Evolutionary conservation across 306 rosid species (phyloP).

Genomic region (Betula pendula): DNA sequence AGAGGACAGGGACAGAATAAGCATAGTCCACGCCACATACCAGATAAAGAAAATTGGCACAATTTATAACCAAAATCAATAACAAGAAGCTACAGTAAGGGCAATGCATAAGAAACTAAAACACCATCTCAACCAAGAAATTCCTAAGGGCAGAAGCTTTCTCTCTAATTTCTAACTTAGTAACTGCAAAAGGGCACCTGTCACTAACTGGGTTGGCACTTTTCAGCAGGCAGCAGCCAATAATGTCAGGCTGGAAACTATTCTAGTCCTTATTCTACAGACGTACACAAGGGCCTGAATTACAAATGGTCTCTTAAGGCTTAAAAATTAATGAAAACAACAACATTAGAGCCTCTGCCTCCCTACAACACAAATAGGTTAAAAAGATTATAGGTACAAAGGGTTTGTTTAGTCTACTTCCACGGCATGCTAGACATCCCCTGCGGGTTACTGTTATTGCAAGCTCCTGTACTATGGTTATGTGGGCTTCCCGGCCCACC

Average conservation of each 20-base stretch:
- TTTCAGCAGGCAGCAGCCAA: conserved; percentile 21
- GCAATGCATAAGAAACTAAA: background rate
- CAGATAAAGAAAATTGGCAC: background rate
- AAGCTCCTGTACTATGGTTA: conserved; percentile 36
- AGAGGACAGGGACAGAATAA: background rate
- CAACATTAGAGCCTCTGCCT: conserved; percentile 14
- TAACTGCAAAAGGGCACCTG: conserved; percentile 6
- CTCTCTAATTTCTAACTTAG: background rate
- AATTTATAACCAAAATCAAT: conserved; percentile 1
- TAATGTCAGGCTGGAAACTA: conserved; percentile 5
- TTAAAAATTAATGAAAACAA: conserved; percentile 4
- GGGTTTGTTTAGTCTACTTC: conserved; percentile 36
- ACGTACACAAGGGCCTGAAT: conserved; percentile 29
- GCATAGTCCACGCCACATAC: background rate
- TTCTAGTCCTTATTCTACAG: conserved; percentile 32
- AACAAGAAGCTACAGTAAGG: conserved; percentile 16
- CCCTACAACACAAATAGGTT: conserved; percentile 32
- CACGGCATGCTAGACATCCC: conserved; percentile 56
- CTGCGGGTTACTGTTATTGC: conserved; percentile 53
- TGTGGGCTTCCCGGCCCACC: conserved; percentile 48
- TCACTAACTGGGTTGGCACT: conserved; percentile 9
- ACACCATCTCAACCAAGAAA: background rate
- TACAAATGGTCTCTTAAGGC: conserved; percentile 22
- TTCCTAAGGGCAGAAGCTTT: background rate
- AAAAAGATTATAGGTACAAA: conserved; percentile 2